These are phyloP conservation scores for Santalum album DNA, from an alignment of 164 flowering plant species.

Conservation along the genomic window DNA sequence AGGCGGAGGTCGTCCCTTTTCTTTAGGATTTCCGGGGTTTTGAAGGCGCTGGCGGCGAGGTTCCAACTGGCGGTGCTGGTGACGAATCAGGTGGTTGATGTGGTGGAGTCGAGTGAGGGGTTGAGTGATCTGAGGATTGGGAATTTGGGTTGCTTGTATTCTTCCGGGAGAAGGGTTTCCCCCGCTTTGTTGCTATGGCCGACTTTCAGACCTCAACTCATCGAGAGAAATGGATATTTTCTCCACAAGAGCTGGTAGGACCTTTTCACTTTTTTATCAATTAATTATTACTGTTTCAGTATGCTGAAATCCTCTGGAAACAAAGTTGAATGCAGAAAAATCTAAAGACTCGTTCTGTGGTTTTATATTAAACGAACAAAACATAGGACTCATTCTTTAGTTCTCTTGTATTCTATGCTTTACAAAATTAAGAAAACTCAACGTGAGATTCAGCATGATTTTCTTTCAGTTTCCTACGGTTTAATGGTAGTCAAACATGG, in stretches of 20 bases:
- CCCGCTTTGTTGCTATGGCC: conserved; percentile 39
- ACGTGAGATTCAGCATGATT: not conserved
- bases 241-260: conserved; percentile 64
- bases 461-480: not conserved
- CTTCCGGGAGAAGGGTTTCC: conserved; percentile 76
- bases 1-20: conserved; percentile 52
- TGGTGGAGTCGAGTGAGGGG: conserved; percentile 31
- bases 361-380: not conserved
- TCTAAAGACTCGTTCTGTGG: not conserved
- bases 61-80: conserved; percentile 68
- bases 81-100: conserved; percentile 81
- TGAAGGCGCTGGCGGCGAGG: conserved; percentile 44
- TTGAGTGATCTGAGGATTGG: conserved; percentile 44
- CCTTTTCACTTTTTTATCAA: not conserved
- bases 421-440: no score
- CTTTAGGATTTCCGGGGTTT: conserved; percentile 51
- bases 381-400: not conserved
- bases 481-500: not conserved
- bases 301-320: no score
- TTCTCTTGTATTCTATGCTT: not conserved
- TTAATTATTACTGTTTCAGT: no score
- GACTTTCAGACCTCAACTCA: conserved; percentile 90
- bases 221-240: conserved; percentile 80
- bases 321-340: no score
- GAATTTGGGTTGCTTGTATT: conserved; percentile 36